Evolutionary conservation across 1,284 basidiomycete species (phyloP), one percentile per base, ranked within the genome.

Genomic region (Athelia sp.): DNA sequence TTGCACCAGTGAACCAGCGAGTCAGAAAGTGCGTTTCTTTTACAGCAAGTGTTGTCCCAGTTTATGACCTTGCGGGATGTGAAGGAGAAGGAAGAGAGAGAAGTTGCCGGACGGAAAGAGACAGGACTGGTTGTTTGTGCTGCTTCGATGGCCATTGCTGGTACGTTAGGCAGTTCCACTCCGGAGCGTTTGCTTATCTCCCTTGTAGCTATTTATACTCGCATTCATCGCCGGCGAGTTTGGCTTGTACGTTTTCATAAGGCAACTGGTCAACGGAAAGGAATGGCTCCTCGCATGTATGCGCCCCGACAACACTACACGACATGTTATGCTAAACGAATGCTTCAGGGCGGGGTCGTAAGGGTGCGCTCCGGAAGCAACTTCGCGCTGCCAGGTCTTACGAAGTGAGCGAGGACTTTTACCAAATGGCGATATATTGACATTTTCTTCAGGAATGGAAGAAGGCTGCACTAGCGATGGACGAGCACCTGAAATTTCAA

Each of bases 191-290:
- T 29, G 42, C 23, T 14, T 45, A 29, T 32, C 10, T 32, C 35
- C 23, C 13, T 32, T 45, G 14, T 38, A 95, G 87, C 66, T 77
- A 53, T 76, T 93, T 57, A 88, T 99, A 48, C 93, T 94, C 57
- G 49, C 86, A 3, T 81, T 96, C 67, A 98, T 99, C 56, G 76
- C 82, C 26, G 73, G 81, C 24, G 90, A 98, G 66, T 98, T 99
- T 62, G 73, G 90, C 14, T 70, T 90, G 26, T 94, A 98, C 62
- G 82, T 98, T 36, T 56, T 90, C 22, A 91, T 93, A 44, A 78
- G 96, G 34, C 95, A 98, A 65, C 64, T 95, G 15, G 96, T 98
- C 36, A 95, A 95, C 61, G 78, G 90, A n/a, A 90, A 93, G 61
- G 93, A 97, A 68, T 95, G 86, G 82, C 64, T 93, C 43, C 82